Evolutionary conservation across 2,329 filamentous ascomycete genomes (phyloP), one percentile per base, ranked within the genome.

Genomic region (Corinectria fuckeliana): DNA sequence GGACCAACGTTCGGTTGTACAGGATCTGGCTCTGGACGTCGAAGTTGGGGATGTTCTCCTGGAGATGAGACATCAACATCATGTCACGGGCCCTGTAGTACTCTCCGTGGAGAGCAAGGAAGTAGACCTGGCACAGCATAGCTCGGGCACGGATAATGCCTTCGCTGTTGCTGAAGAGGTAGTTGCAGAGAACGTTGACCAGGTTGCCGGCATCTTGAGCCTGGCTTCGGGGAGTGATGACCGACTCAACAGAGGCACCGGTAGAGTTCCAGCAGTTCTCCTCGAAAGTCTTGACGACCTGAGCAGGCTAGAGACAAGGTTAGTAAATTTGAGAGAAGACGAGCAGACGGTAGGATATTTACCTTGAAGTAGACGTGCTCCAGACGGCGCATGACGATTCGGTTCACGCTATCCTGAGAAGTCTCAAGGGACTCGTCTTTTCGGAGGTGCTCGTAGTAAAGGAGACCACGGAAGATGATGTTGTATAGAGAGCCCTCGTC

Each of bases 361-460:
- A 89, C 88, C 86, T 99, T 99, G 88, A 98, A 99, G 84, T 99
- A 99, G 72, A 98, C 86, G 78, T 99, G 96, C 80, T 99, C 96
- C 65, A 99, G 81, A 70, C 96, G 88, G 72, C 95, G 89, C 88
- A 97, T 96, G 68, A 97, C 86, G 53, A 97, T 88, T 60, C 95
- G 89, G 85, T 98, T 99, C 65, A 97, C 78, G 74, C 88, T 92
- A 64, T 97, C 94, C 77, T 97, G 92, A 23, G 90, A 85, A 36
- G 89, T 83, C 44, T 94, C 88, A 36, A 93, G 84, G 64, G 88
- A 82, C 44, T 84, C 76, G 63, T 90, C 87, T 77, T 91, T 88
- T 74, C 85, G 86, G 55, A 97, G 82, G 63, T 82, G 83, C 82
- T 99, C 95, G 62, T 93, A 90, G 80, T 99, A 99, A 60, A 97